A percentile compares a stretch with the other conserved stretches of the same genome.
These are phyloP conservation scores for Wickerhamiella allomyrinae DNA, from an alignment of 805 yeast species.

Conservation along the genomic window DNA sequence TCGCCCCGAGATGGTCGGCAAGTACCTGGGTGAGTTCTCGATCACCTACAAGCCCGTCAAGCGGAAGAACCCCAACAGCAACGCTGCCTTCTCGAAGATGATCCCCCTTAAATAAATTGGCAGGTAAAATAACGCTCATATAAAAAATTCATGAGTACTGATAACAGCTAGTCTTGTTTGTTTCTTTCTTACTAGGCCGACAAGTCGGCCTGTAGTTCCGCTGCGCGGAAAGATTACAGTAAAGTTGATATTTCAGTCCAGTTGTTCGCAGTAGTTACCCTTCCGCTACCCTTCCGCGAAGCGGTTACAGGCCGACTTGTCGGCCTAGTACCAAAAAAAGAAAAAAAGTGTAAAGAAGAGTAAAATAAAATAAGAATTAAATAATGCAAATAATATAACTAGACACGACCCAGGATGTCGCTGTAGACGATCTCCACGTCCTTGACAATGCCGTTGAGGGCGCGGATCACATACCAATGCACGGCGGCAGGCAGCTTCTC, in stretches of 20 bases:
- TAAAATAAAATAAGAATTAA: background rate
- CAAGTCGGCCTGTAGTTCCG: no score
- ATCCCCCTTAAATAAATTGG: conserved; percentile 19
- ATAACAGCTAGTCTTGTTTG: no score
- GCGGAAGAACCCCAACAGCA: conserved; percentile 58
- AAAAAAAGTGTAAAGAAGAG: background rate
- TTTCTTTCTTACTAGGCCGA: background rate
- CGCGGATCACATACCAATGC: conserved; percentile 63
- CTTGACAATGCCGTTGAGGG: conserved; percentile 57
- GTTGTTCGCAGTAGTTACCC: no score
- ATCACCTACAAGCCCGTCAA: conserved; percentile 98
- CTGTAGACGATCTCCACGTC: conserved; percentile 36
- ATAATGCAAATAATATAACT: background rate
- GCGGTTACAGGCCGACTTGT: no score
- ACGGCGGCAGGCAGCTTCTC: conserved; percentile 73
- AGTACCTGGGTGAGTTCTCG: conserved; percentile 99
- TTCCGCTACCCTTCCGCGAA: no score
- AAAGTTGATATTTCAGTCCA: no score
- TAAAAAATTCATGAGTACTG: no score
- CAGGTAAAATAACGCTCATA: background rate
- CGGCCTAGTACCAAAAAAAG: no score
- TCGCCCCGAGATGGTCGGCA: conserved; percentile 99
- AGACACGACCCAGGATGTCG: conserved; percentile 10
- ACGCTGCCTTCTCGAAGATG: conserved; percentile 21
- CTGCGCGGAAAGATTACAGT: no score